Evolutionary conservation across 2,329 filamentous ascomycete species (phyloP), one percentile per base, ranked within the genome.

Genomic region (Colletotrichum sp.): DNA sequence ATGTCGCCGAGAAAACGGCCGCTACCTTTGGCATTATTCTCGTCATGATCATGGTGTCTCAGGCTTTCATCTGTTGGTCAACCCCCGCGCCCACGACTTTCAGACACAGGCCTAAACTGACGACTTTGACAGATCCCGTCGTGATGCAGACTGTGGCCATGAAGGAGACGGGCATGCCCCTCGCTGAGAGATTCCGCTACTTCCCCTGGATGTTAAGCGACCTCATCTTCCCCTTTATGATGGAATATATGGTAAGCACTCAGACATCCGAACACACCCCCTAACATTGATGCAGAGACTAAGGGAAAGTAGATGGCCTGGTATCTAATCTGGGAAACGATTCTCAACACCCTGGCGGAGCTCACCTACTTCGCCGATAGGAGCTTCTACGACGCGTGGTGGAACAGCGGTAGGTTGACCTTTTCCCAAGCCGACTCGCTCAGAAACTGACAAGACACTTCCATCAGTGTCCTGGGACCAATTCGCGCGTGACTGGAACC

Each of bases 301-400:
- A 57, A 75, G 15, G 12, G 1, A 9, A 5, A 24, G 24, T 67
- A 88, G 85, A 89, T 95, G 73, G 89, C 92, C 0, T 96, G 94
- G 93, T 96, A 96, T 82, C 89, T 96, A 32, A 96, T 96, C 78
- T 96, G 94, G 94, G 92, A 94, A 82, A 92, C 91, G 5, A 90
- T 93, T 43, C 87, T 96, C 76, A 96, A 96, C 82, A 90, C 95
- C 16, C 87, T 96, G 26, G 94, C 94, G 6, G 94, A 96, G 83
- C 82, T 96, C 71, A 96, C 94, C 0, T 88, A 89, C 77, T 96
- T 96, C 82, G 94, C 94, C 6, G 94, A 96, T 82, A 91, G 94
- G 63, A 93, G 92, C 76, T 96, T 96, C 83, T 93, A 93, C 79
- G 88, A 89, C 52, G 88, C 89, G 65, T 93, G 91, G 91, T 92